These are phyloP conservation scores for Tylopilus sp. DNA, from an alignment of 1,284 basidiomycete genomes.

Conservation along the genomic window DNA sequence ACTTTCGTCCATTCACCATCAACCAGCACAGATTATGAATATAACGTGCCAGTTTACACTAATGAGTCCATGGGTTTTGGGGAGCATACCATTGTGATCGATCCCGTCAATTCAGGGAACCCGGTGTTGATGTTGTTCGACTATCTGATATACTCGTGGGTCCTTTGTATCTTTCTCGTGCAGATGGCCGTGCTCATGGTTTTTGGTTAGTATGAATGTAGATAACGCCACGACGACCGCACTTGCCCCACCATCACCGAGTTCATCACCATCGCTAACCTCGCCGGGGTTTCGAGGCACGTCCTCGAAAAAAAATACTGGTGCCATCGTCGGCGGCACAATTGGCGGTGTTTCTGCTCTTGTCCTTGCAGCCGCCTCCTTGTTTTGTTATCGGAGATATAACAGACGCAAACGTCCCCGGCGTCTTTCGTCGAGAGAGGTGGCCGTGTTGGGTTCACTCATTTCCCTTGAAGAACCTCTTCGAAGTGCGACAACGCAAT, in stretches of 20 bases:
- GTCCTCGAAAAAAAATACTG: background rate
- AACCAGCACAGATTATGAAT: conserved; percentile 5
- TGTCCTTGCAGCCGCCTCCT: background rate
- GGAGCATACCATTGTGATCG: conserved; percentile 10
- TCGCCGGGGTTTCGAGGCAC: background rate
- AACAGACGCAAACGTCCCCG: background rate
- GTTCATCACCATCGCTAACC: background rate
- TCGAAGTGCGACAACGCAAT: too few species aligned
- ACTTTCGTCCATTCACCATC: background rate
- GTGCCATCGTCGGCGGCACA: conserved; percentile 11
- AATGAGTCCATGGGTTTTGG: conserved; percentile 7
- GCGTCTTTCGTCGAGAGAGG: conserved; percentile 11
- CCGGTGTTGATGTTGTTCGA: conserved; percentile 15
- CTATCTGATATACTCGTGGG: conserved; percentile 16
- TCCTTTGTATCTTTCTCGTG: background rate
- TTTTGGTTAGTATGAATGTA: conserved; percentile 4
- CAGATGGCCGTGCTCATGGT: background rate
- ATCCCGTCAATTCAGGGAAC: background rate
- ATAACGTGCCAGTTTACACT: conserved; percentile 17
- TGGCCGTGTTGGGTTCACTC: too few species aligned
- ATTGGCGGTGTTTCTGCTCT: conserved; percentile 1
- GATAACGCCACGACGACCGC: background rate
- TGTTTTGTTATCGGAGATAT: conserved; percentile 1
- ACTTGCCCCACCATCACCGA: background rate
- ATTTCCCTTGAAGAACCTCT: background rate